Evolutionary conservation across 148 eudicot genomes (phyloP), one percentile per base, ranked within the genome.

Genomic region (Heliamphora exappendiculata): DNA sequence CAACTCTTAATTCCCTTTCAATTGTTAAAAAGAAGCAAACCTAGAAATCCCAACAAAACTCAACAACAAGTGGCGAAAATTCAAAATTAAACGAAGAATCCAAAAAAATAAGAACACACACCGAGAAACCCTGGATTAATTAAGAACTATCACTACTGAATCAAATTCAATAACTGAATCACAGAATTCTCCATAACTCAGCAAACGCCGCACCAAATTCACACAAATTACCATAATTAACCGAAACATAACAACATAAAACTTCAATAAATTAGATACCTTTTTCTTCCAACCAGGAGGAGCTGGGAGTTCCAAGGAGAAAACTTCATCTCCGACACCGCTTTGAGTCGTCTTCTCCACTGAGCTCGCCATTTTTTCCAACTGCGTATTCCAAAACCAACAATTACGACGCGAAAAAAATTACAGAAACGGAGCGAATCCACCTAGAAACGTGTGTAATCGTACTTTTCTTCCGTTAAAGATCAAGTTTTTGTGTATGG

Each of bases 241-340:
- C 11, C n/a, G n/a, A n/a, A 57, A 33, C 59, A 39, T 26, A 54
- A 37, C n/a, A 33, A 33, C 20, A 31, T 1, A 55, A 9, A 53
- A 45, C 13, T 22, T 49, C 59, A 24, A n/a, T 37, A 28, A 42
- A 74, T 19, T 13, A 71, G 54, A 13, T 22, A 85, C 87, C 87
- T 57, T 74, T 75, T 85, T 85, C 67, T 67, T 79, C 87, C 87
- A 85, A 34, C 87, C 87, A 77, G 75, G 22, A 85, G 87, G 87
- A 65, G 87, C 85, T 49, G 85, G 80, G 22, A 85, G 87, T 49
- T 85, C 85, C 73, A 85, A 14, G 57, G 87, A 74, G 19, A 79
- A 72, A 58, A 13, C 70, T 58, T 79, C 85, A 13, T 79, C 83
- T 36, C n/a, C n/a, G n/a, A n/a, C n/a, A n/a, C n/a, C n/a, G n/a